phyloP scores from a whole-genome alignment of 148 eudicot species.

The Rhododendron ferrugineum region DNA sequence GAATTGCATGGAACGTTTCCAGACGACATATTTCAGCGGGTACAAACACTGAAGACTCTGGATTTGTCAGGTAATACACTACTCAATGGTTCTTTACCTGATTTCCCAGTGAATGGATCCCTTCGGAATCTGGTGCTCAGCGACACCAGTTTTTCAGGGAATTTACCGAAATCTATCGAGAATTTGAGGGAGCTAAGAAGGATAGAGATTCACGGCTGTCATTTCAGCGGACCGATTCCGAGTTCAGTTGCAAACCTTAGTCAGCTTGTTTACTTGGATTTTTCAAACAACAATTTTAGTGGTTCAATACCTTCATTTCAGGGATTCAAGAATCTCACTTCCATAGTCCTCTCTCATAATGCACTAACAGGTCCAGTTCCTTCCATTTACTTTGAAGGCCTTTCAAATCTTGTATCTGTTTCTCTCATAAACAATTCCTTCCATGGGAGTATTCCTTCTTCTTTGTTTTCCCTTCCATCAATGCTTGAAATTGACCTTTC shows the following conservation, averaged over 20 bases:
- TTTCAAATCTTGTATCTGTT: constrained; percentile 23
- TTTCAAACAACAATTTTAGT: neutral
- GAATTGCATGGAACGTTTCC: constrained; percentile 11
- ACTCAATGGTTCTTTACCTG: constrained; percentile 23
- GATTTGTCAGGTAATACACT: constrained; percentile 5
- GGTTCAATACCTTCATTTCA: constrained; percentile 32
- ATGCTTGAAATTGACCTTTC: constrained; percentile 20
- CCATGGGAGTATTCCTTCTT: constrained; percentile 38
- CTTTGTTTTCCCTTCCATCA: constrained; percentile 29
- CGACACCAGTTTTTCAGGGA: neutral
- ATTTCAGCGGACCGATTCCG: too few relatives aligned
- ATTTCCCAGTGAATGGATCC: rapidly evolving
- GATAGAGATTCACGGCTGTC: too few relatives aligned
- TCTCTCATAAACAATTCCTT: constrained; percentile 35
- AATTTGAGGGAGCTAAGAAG: too few relatives aligned
- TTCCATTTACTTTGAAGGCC: constrained; percentile 25
- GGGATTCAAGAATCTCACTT: constrained; percentile 24
- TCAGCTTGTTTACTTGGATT: too few relatives aligned
- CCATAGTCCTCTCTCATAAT: constrained; percentile 38
- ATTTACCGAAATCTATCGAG: neutral
- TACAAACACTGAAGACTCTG: constrained; percentile 3
- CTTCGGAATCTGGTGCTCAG: neutral
- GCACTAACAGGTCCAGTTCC: constrained; percentile 31
- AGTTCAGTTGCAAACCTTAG: too few relatives aligned
- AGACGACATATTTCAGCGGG: neutral